Base-by-base conservation (phyloP, 2,329 filamentous ascomycete species). In the Ophiocordyceps sinensis region DNA sequence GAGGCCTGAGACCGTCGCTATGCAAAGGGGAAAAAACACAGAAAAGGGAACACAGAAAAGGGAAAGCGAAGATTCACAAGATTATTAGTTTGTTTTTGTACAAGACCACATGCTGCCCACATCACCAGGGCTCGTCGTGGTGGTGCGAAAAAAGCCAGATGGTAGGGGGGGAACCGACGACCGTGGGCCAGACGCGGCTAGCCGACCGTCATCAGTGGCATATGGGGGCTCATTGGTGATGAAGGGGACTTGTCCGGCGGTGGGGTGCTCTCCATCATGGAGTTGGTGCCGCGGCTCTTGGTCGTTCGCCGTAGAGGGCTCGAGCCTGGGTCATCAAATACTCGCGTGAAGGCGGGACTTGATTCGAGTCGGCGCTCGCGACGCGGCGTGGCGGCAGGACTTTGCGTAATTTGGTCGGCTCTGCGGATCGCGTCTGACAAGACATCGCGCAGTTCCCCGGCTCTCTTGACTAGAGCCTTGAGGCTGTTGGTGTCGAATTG, bases 401-500 rank as follows among this genome's bases (percentile, higher is more conserved):
- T 79, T 45, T 70, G 66, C 0, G 71, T 71, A 39, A 75, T 64
- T 26, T 74, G 66, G 49, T 82, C 77, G 32, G 68, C 72, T 40
- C 66, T 67, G 38, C 77, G 73, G 37, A 82, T 65, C 5, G 75
- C 56, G 41, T 80, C 75, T 0, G 75, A 75, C 19, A 82, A 59
- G 4, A 65, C 62, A 47, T 79, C 75, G 26, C 72, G 70, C 29
- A 82, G 58, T 42, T 73, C 71, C 26, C 72, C 68, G 1, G 77
- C 77, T 44, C 75, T 67, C 53, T 75, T 76, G 31, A 82, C 77
- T 41, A 82, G 61, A 51, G 77, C 73, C 49, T 75, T 76, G n/a
- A 82, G 65, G 55, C 75, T 81, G 47, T 79, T 79, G 5, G 77
- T 81, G 52, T 80, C 77, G 47, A 82, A 82, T 44, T 79, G 78